phyloP scores from a whole-genome alignment of 164 flowering plant genomes.

The Vitis amurensis region DNA sequence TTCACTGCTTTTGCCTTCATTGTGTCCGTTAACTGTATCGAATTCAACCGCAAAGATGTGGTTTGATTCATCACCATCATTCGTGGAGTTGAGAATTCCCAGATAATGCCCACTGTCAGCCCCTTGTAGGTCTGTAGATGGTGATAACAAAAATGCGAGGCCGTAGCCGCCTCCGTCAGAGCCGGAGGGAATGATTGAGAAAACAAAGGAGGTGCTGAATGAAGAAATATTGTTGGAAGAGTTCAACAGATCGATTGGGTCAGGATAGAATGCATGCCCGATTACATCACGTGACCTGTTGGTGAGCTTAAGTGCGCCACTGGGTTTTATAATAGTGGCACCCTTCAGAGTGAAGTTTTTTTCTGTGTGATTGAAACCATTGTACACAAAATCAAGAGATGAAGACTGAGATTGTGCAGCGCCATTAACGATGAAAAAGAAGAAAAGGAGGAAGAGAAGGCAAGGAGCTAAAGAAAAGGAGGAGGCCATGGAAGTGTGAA shows the following conservation, averaged over 20 bases:
- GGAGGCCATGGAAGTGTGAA: constrained; percentile 6
- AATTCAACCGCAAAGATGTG: constrained; percentile 50
- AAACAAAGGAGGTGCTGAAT: constrained; percentile 49
- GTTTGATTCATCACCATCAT: constrained; percentile 22
- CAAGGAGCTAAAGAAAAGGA: not conserved
- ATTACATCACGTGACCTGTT: constrained; percentile 18
- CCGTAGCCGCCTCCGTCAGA: constrained; percentile 39
- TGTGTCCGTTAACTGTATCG: constrained; percentile 42
- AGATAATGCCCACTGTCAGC: constrained; percentile 33
- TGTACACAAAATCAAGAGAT: constrained; percentile 18
- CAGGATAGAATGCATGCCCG: constrained; percentile 48
- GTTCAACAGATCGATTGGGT: constrained; percentile 22
- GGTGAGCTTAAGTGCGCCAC: constrained; percentile 41
- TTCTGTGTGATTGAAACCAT: constrained; percentile 28
- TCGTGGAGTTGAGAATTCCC: constrained; percentile 37
- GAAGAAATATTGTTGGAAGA: constrained; percentile 23
- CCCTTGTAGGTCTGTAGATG: constrained; percentile 22
- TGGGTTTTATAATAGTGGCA: constrained; percentile 20
- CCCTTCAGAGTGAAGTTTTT: constrained; percentile 17
- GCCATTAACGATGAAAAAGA: not conserved
- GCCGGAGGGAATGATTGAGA: constrained; percentile 27
- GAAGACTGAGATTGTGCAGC: not conserved
- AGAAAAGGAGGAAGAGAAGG: constrained; percentile 1
- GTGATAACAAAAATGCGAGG: constrained; percentile 44
- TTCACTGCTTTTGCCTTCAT: constrained; percentile 6